Evolutionary conservation across 768 basidiomycete species (phyloP), one percentile per base, ranked within the genome.

Genomic region (Amanita brunnescens): DNA sequence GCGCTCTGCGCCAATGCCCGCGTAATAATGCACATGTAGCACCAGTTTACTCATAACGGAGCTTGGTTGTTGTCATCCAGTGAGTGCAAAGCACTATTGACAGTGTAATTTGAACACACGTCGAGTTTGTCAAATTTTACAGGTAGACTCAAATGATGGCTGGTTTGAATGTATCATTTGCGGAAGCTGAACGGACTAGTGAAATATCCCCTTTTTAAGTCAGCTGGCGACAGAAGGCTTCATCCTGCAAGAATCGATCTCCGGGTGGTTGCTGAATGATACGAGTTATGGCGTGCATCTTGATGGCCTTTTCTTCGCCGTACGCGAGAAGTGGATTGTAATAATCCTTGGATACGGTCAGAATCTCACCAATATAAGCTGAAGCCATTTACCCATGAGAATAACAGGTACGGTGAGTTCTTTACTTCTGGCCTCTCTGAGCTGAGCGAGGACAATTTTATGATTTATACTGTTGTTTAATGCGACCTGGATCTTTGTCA

Each of bases 311-410:
- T 54, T 95, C 90, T 69, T 99, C 96, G 2, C 93, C 93, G 59
- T 97, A 95, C 0, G 94, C 91, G 38, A 98, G 76, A 32, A 98
- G 66, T 12, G 96, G 95, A 64, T 99, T 99, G 68, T 96, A 98
- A 70, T 99, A 99, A 30, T 95, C 95, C 97, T 57, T 4, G 24
- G 29, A 37, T 38, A 33, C 32, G 53, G 44, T 57, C 6, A 54
- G 42, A 52, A 49, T 50, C 29, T n/a, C n/a, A n/a, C n/a, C n/a
- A n/a, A n/a, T n/a, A n/a, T n/a, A n/a, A n/a, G n/a, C n/a, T n/a
- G n/a, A n/a, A n/a, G n/a, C 29, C 24, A 43, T 74, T 47, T 52
- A 91, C 93, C 94, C 94, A 97, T 97, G 40, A 97, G 75, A n/a
- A 98, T 66, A 5, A 99, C 81, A 1, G 95, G 95, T 0, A 78